Percentiles rank a stretch among this genome's conserved stretches.
These are phyloP conservation scores for Boletus reticulatus DNA, from an alignment of 768 basidiomycete species.

Conservation along the genomic window DNA sequence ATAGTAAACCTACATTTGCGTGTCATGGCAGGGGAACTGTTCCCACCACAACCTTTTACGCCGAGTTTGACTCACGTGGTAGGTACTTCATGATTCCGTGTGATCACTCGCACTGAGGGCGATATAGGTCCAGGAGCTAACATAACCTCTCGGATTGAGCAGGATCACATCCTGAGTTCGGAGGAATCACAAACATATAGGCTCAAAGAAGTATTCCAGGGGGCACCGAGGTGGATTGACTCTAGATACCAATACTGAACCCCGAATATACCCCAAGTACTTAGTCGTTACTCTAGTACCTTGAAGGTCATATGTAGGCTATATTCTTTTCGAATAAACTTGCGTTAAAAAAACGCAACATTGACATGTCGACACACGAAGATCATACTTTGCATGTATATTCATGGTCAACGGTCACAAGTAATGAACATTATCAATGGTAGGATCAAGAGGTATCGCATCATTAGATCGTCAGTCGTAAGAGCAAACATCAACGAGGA, in stretches of 20 bases:
- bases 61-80: conserved; percentile 57
- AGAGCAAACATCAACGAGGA: neutral
- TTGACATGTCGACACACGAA: too few relatives aligned
- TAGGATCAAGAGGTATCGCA: conserved; percentile 8
- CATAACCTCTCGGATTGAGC: conserved; percentile 38
- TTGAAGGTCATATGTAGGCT: too few relatives aligned
- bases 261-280: too few relatives aligned
- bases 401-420: neutral
- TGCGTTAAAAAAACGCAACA: too few relatives aligned
- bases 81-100: neutral
- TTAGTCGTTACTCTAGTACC: neutral
- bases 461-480: conserved; percentile 6
- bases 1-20: neutral
- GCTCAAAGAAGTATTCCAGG: conserved; percentile 50
- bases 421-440: neutral
- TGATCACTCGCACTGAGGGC: neutral
- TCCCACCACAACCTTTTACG: conserved; percentile 56
- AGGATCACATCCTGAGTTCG: conserved; percentile 46
- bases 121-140: conserved; percentile 54
- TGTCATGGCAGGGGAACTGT: conserved; percentile 45
- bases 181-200: conserved; percentile 32
- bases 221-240: conserved; percentile 55
- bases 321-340: too few relatives aligned
- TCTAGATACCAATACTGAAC: conserved; percentile 33
- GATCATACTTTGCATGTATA: neutral